Conservation (phyloP, 306 rosid genomes). For the Cucurbita pepo region DNA sequence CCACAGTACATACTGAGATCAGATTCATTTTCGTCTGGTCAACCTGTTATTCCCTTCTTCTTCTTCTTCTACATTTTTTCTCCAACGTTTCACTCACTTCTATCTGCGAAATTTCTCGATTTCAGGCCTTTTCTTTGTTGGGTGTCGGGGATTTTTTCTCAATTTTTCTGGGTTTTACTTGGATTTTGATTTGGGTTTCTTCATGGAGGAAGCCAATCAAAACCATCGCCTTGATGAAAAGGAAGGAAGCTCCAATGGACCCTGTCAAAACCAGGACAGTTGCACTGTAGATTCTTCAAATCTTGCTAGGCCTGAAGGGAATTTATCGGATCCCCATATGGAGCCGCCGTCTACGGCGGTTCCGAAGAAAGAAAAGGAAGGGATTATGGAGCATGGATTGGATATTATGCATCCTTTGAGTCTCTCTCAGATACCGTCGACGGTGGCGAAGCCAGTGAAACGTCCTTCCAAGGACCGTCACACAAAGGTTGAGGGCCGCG, state of each 20-base stretch:
- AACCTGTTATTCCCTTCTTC: constrained; percentile 11
- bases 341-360: not conserved
- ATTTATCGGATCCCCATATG: not conserved
- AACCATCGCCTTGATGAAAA: not conserved
- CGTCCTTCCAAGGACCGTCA: constrained; percentile 60
- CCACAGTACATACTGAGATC: constrained; percentile 14
- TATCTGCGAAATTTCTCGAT: not conserved
- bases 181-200: not conserved
- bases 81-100: not conserved
- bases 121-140: not conserved
- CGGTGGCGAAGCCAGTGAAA: constrained; percentile 5
- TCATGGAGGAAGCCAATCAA: not conserved
- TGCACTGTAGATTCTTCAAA: constrained; percentile 2
- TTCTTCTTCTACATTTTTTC: not conserved
- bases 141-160: not conserved
- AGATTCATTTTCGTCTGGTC: constrained; percentile 17
- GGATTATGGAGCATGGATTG: constrained; percentile 17
- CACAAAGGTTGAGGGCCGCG: constrained; percentile 87
- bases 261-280: not conserved
- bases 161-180: not conserved
- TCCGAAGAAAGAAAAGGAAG: constrained; percentile 36
- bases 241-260: not conserved
- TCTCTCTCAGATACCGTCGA: constrained; percentile 15
- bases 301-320: constrained; percentile 5
- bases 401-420: constrained; percentile 18